phyloP scores from a whole-genome alignment of 192 early-diverging fungal genomes.

The Neocallimastix lanati region DNA sequence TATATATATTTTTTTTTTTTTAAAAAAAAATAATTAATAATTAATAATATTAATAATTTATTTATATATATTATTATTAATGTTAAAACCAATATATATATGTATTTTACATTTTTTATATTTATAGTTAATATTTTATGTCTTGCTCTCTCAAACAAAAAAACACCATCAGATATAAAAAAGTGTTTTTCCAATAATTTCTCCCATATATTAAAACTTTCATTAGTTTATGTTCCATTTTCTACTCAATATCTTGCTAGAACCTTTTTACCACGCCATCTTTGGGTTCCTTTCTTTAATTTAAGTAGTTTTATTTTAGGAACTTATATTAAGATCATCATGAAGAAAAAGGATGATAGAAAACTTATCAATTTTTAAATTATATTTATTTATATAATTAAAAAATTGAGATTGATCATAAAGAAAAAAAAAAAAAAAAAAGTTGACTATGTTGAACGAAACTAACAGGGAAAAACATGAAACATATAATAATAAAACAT shows the following conservation, averaged over 20 bases:
- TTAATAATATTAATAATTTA: too few relatives aligned
- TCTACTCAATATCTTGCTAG: not conserved
- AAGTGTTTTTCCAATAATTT: not conserved
- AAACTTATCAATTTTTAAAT: not conserved
- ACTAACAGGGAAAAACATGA: too few relatives aligned
- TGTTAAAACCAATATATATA: too few relatives aligned
- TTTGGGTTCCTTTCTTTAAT: not conserved
- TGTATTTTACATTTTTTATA: too few relatives aligned
- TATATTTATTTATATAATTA: too few relatives aligned
- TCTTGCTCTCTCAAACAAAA: not conserved
- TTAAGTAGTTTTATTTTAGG: not conserved
- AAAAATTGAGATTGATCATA: too few relatives aligned
- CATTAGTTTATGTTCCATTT: not conserved
- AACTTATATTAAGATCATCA: not conserved
- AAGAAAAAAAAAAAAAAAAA: too few relatives aligned
- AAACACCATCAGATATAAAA: not conserved
- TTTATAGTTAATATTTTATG: not conserved
- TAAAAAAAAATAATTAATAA: too few relatives aligned
- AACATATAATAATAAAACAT: too few relatives aligned
- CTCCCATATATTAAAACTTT: not conserved
- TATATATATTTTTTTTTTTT: too few relatives aligned
- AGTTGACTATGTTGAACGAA: too few relatives aligned
- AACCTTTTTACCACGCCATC: not conserved
- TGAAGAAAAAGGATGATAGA: not conserved
- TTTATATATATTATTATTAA: too few relatives aligned